A percentile compares a stretch with the other conserved stretches of the same genome.
These are phyloP conservation scores for Rhodosporidiobolus odoratus DNA, from an alignment of 768 basidiomycete species.

Conservation along the genomic window DNA sequence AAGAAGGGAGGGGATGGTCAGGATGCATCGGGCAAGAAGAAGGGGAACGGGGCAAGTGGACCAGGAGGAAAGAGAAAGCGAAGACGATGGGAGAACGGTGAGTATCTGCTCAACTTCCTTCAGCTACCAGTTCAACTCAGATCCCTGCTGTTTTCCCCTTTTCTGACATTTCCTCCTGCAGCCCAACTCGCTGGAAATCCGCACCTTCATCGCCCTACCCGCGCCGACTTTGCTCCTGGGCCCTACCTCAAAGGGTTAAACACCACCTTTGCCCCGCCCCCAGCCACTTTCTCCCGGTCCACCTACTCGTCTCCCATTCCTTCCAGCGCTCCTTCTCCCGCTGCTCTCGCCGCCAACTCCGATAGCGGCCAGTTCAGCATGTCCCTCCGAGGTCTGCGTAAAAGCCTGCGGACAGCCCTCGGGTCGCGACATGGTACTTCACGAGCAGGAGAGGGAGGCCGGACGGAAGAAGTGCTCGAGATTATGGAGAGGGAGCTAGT, in stretches of 20 bases:
- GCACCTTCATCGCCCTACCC: constrained; percentile 26
- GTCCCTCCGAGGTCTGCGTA: constrained; percentile 23
- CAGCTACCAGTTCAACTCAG: no score
- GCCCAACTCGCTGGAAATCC: constrained; percentile 34
- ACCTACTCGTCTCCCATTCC: constrained; percentile 19
- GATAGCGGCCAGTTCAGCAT: constrained; percentile 26
- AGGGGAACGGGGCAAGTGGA: neutral
- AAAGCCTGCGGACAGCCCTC: neutral
- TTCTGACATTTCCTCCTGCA: neutral
- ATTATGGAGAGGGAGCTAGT: constrained; percentile 30
- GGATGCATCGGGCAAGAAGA: neutral
- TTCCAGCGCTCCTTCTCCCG: neutral
- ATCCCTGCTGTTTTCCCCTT: neutral
- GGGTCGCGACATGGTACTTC: no score
- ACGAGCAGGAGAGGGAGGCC: constrained; percentile 7
- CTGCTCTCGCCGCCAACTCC: neutral
- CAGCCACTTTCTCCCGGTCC: constrained; percentile 22
- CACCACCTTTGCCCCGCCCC: constrained; percentile 27
- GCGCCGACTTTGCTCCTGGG: constrained; percentile 19
- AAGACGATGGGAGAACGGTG: constrained; percentile 34
- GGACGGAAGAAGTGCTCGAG: constrained; percentile 18
- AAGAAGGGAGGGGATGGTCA: neutral
- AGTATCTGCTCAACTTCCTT: neutral
- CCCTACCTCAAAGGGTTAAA: constrained; percentile 14
- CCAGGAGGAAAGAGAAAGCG: constrained; percentile 5